These are phyloP conservation scores for Coemansia sp. DNA, from an alignment of 192 early-diverging fungal species.

Conservation along the genomic window DNA sequence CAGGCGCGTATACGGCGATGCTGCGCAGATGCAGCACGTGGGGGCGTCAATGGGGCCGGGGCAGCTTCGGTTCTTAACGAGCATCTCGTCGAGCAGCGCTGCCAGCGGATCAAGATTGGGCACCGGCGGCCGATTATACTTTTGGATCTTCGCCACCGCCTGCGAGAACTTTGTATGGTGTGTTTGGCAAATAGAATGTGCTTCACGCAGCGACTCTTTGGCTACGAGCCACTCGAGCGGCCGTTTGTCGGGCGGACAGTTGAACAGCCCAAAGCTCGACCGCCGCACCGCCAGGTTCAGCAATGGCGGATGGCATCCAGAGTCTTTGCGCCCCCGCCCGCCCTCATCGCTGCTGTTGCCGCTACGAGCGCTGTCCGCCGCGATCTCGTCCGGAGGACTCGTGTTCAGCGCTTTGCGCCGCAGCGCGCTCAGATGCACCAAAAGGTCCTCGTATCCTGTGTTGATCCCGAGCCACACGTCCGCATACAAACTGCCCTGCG, in stretches of 20 bases:
- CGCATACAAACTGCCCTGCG: constrained; percentile 48
- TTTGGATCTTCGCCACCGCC: constrained; percentile 37
- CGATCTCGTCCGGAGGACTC: constrained; percentile 26
- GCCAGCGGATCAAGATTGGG: constrained; percentile 28
- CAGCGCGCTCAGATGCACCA: constrained; percentile 43
- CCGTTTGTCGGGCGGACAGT: constrained; percentile 28
- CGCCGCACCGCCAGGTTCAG: constrained; percentile 19
- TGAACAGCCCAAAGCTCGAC: constrained; percentile 38
- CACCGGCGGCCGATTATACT: constrained; percentile 10
- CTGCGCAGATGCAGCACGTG: constrained; percentile 37
- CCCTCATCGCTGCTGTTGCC: constrained; percentile 4
- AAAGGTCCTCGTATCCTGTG: constrained; percentile 32
- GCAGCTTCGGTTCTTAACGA: constrained; percentile 6
- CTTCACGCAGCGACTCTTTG: constrained; percentile 41
- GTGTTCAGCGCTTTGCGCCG: constrained; percentile 48
- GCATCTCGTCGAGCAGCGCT: constrained; percentile 31
- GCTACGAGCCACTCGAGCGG: constrained; percentile 43
- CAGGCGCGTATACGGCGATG: constrained; percentile 49
- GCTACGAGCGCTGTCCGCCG: neutral
- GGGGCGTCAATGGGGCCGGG: constrained; percentile 30
- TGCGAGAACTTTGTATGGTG: constrained; percentile 41
- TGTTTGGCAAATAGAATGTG: constrained; percentile 24
- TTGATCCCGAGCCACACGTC: constrained; percentile 54
- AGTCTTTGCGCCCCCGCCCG: constrained; percentile 34
- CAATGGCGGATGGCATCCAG: constrained; percentile 18